Percentiles rank a stretch among this genome's conserved stretches.
Evolutionary conservation across 1,284 basidiomycete genomes (phyloP).

Genomic region (Fistulina hepatica): DNA sequence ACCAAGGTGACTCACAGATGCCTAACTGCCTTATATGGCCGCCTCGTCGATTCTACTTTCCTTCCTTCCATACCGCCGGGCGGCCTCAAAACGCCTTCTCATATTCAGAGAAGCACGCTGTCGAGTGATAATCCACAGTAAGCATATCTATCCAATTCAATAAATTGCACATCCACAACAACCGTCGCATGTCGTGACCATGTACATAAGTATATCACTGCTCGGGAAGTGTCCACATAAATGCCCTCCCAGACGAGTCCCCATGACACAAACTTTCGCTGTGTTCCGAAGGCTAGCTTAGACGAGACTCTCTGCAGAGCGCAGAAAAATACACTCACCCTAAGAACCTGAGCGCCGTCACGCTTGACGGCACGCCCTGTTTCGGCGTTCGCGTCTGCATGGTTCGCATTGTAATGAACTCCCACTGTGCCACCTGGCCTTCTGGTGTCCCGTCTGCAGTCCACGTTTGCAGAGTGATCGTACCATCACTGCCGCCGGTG

Average conservation of each 20-base stretch:
- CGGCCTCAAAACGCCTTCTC: no score
- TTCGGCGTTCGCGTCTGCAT: slow-evolving; percentile 36
- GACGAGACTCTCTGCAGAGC: slow-evolving; percentile 3
- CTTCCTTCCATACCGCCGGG: no score
- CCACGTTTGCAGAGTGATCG: slow-evolving; percentile 64
- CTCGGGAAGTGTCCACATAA: slow-evolving; percentile 53
- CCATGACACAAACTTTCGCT: slow-evolving; percentile 58
- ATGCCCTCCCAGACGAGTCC: slow-evolving; percentile 54
- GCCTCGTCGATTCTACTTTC: no score
- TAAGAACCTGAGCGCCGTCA: slow-evolving; percentile 60
- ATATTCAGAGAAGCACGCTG: no score
- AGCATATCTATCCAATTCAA: no score
- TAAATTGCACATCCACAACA: no score
- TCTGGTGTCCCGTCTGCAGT: slow-evolving; percentile 56
- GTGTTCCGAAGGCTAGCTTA: slow-evolving; percentile 8
- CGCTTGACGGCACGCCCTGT: slow-evolving; percentile 29
- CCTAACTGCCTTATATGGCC: no score
- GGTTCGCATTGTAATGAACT: slow-evolving; percentile 54
- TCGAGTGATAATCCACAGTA: no score
- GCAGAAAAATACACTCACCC: slow-evolving; percentile 36
- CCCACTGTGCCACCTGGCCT: slow-evolving; percentile 56
- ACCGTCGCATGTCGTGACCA: no score
- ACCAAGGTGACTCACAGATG: no score
- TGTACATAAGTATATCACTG: slow-evolving; percentile 16
- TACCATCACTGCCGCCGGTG: slow-evolving; percentile 55